Base-by-base conservation (phyloP, 1,139 yeast genomes). In the Blastobotrys indianensis region DNA sequence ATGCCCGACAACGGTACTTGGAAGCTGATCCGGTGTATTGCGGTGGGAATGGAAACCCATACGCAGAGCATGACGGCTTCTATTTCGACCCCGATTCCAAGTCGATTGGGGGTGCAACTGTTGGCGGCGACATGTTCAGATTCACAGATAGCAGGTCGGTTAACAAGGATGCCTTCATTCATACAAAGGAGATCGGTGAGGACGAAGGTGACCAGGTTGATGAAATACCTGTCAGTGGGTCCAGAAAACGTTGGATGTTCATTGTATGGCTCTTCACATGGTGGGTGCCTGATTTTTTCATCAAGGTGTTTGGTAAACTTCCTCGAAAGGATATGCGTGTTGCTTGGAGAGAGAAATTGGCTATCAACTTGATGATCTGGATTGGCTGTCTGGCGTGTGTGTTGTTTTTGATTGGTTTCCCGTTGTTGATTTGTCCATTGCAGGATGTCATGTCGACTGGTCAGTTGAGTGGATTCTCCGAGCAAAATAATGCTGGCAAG, bases 341-440 rank as follows among this genome's bases (percentile, higher is more conserved):
- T 8, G 73, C 73, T 0, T 69, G 73, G 73, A 54, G 73, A 37
- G 73, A 69, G 46, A 69, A 69, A 54, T 50, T 69, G 25, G 70
- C 73, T 4, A 69, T 69, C 53, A 69, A 69, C 42, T 17, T 69
- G 52, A 59, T 69, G 51, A 69, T 69, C 39, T 69, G 73, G 73
- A 49, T 63, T 4, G 47, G 67, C 31, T 69, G 73, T 48, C 56
- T 56, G 2, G 53, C 58, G 8, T 58, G 65, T 37, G 63, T 67
- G 45, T 52, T 69, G 16, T 62, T 69, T 45, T 56, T 69, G 42
- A 63, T 69, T 43, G 72, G 70, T 1, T 64, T 69, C 52, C 72
- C 73, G 2, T 60, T 64, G 41, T 58, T 69, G 34, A 59, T 69
- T 29, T 69, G 73, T 48, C 73, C 73, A 10, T 50, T 64, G 25